Evolutionary conservation across 306 rosid genomes (phyloP).

Genomic region (Dryas alaskensis): DNA sequence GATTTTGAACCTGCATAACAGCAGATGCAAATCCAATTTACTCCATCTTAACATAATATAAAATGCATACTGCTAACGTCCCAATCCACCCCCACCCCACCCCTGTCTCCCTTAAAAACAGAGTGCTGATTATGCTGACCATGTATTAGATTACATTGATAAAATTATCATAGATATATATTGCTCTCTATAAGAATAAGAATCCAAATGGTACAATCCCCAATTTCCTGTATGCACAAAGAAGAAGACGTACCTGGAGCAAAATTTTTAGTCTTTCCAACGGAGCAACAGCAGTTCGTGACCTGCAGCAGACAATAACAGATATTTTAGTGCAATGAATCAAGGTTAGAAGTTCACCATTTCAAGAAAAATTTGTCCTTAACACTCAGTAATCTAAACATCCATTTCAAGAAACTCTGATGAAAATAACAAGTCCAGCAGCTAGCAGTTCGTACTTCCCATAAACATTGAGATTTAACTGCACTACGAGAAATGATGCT

Average conservation of each 20-base stretch:
- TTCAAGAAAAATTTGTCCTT: not conserved
- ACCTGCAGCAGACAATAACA: conserved; percentile 35
- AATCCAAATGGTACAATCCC: not conserved
- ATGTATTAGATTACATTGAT: not conserved
- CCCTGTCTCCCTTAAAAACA: not conserved
- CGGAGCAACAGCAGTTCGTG: conserved; percentile 67
- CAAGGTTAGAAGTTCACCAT: not conserved
- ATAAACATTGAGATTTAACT: not conserved
- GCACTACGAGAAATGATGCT: not conserved
- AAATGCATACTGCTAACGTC: not conserved
- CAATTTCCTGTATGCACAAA: not conserved
- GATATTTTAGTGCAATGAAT: not conserved
- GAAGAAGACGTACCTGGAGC: conserved; percentile 43
- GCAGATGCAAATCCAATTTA: conserved; percentile 22
- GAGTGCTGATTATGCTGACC: not conserved
- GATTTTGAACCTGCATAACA: conserved; percentile 53
- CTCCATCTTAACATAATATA: conserved; percentile 12
- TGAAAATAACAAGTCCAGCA: not conserved
- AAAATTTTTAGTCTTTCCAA: conserved; percentile 64
- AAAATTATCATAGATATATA: not conserved
- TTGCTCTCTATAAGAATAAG: not conserved
- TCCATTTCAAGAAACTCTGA: conserved; percentile 14
- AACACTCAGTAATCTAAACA: not conserved
- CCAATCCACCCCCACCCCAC: not conserved
- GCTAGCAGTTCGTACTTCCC: not conserved